Percentiles rank a stretch among this genome's conserved stretches.
Conservation (phyloP, 805 yeast genomes). For the Candida adriatica region DNA sequence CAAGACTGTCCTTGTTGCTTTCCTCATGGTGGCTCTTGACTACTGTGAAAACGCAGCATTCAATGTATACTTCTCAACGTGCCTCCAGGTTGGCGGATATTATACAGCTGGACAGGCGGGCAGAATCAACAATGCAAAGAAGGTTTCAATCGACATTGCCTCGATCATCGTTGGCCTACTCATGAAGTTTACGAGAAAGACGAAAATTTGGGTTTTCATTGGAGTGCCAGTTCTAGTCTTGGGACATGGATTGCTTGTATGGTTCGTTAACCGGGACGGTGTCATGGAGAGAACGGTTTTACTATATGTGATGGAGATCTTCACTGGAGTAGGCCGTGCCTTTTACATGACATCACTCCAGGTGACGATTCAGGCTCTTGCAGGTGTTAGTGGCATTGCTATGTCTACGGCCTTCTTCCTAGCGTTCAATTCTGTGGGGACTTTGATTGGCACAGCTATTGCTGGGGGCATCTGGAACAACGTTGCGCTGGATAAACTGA, state of each 20-base stretch:
- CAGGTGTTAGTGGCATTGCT: slow-evolving; percentile 22
- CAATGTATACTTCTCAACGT: slow-evolving; percentile 20
- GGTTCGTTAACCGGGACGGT: slow-evolving; percentile 19
- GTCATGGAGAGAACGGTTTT: slow-evolving; percentile 11
- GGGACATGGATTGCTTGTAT: slow-evolving; percentile 23
- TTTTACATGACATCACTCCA: slow-evolving; percentile 20
- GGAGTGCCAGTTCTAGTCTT: slow-evolving; percentile 20
- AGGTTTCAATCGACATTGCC: slow-evolving; percentile 21
- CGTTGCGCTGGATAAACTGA: slow-evolving; percentile 14
- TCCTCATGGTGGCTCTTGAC: slow-evolving; percentile 20
- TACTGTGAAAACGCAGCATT: slow-evolving; percentile 22
- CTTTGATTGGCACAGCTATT: slow-evolving; percentile 23
- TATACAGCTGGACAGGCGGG: slow-evolving; percentile 23
- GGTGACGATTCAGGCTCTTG: slow-evolving; percentile 24
- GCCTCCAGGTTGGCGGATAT: slow-evolving; percentile 25
- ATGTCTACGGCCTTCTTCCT: slow-evolving; percentile 27
- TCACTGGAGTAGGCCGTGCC: slow-evolving; percentile 25
- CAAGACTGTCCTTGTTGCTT: slow-evolving; percentile 14
- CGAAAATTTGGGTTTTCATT: slow-evolving; percentile 21
- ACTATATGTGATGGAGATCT: slow-evolving; percentile 16
- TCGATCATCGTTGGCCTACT: slow-evolving; percentile 20
- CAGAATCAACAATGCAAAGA: slow-evolving; percentile 26
- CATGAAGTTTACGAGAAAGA: slow-evolving; percentile 23
- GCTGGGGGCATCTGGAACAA: slow-evolving; percentile 25
- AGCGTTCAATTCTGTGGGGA: slow-evolving; percentile 22